Base-by-base conservation (phyloP, 2,329 filamentous ascomycete species). In the Esteya vermicola region DNA sequence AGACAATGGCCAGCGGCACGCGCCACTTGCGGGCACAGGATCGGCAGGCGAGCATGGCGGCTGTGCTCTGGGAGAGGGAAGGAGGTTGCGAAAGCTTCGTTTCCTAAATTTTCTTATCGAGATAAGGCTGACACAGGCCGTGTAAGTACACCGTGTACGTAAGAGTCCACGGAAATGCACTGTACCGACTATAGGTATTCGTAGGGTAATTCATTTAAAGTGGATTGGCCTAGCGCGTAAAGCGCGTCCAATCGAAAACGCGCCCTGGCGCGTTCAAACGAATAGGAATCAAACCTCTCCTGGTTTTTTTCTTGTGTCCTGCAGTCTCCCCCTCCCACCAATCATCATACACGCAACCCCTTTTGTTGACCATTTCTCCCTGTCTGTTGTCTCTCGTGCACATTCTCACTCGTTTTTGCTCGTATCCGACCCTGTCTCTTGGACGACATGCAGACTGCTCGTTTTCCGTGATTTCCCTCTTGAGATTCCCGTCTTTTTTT, bases 31-130 rank as follows among this genome's bases (percentile, higher is more conserved):
- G 52, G 16, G 55, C 48, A 38, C 62, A 65, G 31, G 54, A 51
- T 45, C 54, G 51, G 43, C 61, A 64, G 38, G 58, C 51, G 41
- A 57, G 59, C 62, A 65, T 65, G 5, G 18, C 32, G 13, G 6
- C 8, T 9, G n/a, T 9, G 12, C 28, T 12, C 25, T 9, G 14
- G 27, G 14, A 18, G 27, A 26, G 20, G 21, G 6, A 12, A 13
- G 18, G 26, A 9, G 5, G 19, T 30, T 21, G n/a, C 35, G 4
- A 14, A 26, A 26, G 13, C 28, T 31, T 31, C 18, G n/a, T 31
- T 18, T 28, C 21, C 26, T 8, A 22, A 18, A 10, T 25, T 22
- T 31, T 41, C 39, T 44, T 44, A 44, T 44, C 43, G 33, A 16
- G 39, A 44, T 42, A 42, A 39, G 6, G n/a, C 7, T 2, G 5